Percentiles rank a stretch among this genome's conserved stretches.
phyloP scores from a whole-genome alignment of 768 basidiomycete species.

The Suillus occidentalis region DNA sequence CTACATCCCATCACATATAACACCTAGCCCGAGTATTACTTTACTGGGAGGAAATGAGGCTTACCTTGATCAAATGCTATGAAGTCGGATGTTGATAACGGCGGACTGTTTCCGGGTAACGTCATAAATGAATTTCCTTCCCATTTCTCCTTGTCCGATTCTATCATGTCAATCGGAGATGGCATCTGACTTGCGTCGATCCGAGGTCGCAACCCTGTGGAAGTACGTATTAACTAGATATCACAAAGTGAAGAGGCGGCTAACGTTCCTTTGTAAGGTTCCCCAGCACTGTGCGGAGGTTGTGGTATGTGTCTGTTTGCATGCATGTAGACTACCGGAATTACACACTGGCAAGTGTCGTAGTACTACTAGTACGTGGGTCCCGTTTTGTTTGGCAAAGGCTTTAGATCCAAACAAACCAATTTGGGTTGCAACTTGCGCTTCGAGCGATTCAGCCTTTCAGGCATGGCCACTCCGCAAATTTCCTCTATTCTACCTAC shows the following conservation, averaged over 20 bases:
- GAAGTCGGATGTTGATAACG: slow-evolving; percentile 85
- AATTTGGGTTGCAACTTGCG: neutral
- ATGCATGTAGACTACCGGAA: neutral
- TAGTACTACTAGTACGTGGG: too few species aligned
- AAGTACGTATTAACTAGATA: slow-evolving; percentile 10
- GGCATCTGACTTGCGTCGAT: slow-evolving; percentile 91
- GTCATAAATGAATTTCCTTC: slow-evolving; percentile 69
- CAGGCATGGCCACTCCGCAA: slow-evolving; percentile 6
- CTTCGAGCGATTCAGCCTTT: neutral
- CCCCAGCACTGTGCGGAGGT: slow-evolving; percentile 61
- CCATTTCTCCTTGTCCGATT: slow-evolving; percentile 78
- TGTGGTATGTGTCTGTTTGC: slow-evolving; percentile 44
- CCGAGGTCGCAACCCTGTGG: slow-evolving; percentile 68
- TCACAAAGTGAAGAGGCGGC: neutral
- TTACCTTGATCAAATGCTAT: slow-evolving; percentile 88
- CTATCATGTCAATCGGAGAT: slow-evolving; percentile 80
- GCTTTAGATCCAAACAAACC: slow-evolving; percentile 15
- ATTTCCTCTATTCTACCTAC: neutral
- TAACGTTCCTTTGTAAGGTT: slow-evolving; percentile 42
- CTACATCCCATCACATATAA: neutral
- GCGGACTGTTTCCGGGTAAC: slow-evolving; percentile 62
- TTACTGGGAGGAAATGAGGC: slow-evolving; percentile 8
- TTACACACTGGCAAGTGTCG: neutral
- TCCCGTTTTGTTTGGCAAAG: slow-evolving; percentile 10
- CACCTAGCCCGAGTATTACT: neutral